phyloP scores from a whole-genome alignment of 2,329 filamentous ascomycete genomes.

The Colletotrichum gigasporum region DNA sequence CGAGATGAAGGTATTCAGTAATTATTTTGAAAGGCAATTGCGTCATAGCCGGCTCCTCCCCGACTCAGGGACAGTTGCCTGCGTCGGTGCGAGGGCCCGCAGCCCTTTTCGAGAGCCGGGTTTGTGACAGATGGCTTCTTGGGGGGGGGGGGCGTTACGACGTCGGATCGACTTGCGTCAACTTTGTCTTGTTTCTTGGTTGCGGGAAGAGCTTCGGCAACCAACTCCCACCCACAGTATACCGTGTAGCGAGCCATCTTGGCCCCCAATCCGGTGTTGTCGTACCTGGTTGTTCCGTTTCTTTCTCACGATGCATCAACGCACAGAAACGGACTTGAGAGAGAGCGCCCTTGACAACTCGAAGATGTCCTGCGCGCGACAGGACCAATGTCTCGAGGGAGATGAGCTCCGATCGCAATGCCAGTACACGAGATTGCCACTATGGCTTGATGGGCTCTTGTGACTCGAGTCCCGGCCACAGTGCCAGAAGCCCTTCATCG shows the following conservation, averaged over 20 bases:
- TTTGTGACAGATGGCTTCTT: conserved; percentile 7
- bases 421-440: conserved; percentile 19
- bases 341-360: not conserved
- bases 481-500: not conserved
- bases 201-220: no score
- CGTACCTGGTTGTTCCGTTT: no score
- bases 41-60: conserved; percentile 7
- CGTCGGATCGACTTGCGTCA: not conserved
- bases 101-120: not conserved
- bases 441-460: not conserved
- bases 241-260: no score
- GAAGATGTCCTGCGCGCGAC: not conserved
- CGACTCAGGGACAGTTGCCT: conserved; percentile 15
- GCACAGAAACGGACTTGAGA: not conserved
- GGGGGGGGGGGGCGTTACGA: not conserved
- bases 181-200: no score
- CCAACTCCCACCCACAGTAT: no score
- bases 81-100: conserved; percentile 7
- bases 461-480: conserved; percentile 1
- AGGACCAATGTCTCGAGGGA: not conserved
- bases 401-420: conserved; percentile 18
- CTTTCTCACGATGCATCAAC: conserved; percentile 13
- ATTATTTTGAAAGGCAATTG: conserved; percentile 7
- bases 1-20: conserved; percentile 12
- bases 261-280: not conserved